A percentile compares a stretch with the other conserved stretches of the same genome.
Evolutionary conservation across 2,329 filamentous ascomycete species (phyloP).

Genomic region (Colletotrichum echinochloae): DNA sequence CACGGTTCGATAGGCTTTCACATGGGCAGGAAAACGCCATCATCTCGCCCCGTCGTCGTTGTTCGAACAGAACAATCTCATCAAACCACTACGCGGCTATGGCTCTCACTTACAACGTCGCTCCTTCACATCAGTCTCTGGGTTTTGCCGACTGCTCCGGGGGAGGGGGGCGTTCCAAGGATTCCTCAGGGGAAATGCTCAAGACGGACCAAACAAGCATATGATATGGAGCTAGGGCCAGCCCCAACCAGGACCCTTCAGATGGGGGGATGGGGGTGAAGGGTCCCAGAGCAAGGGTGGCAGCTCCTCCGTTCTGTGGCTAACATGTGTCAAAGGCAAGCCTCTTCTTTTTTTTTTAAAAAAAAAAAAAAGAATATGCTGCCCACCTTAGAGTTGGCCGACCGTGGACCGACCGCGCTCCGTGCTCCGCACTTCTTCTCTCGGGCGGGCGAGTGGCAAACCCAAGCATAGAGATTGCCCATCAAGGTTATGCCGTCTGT

Average conservation of each 20-base stretch:
- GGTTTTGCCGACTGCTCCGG: background rate
- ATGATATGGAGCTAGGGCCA: background rate
- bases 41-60: background rate
- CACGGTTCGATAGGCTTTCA: background rate
- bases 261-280: background rate
- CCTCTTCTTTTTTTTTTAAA: background rate
- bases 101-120: background rate
- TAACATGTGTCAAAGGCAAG: background rate
- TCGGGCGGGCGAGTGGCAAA: background rate
- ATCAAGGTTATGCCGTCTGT: background rate
- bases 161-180: background rate
- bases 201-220: background rate
- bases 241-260: background rate
- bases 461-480: background rate
- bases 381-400: conserved; percentile 5
- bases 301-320: background rate
- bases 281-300: background rate
- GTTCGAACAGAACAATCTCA: background rate
- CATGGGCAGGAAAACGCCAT: background rate
- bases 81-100: background rate
- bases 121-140: background rate
- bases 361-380: no score
- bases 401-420: background rate
- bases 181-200: background rate
- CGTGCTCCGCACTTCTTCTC: background rate